Percentiles rank a stretch among this genome's conserved stretches.
These are phyloP conservation scores for Aspergillus ostianus DNA, from an alignment of 495 filamentous ascomycete genomes.

Conservation along the genomic window DNA sequence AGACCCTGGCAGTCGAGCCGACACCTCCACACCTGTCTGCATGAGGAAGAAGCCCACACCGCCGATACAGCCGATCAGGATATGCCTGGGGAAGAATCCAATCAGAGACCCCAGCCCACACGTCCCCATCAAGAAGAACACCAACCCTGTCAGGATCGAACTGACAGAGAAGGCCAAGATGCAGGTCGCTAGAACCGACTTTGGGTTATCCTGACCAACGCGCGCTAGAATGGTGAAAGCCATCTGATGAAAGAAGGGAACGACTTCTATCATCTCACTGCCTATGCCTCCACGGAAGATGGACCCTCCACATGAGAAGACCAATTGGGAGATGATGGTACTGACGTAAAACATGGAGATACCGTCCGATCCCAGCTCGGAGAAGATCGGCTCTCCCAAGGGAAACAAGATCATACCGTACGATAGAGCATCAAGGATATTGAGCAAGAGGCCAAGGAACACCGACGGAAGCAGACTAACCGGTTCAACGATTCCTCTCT, in stretches of 20 bases:
- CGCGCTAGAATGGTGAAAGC: constrained; percentile 77
- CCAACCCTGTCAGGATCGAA: constrained; percentile 83
- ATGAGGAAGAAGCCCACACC: constrained; percentile 97
- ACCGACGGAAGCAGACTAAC: constrained; percentile 76
- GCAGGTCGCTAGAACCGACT: constrained; percentile 86
- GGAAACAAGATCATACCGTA: constrained; percentile 98
- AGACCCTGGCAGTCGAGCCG: constrained; percentile 81
- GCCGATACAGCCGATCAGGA: constrained; percentile 95
- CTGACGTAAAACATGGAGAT: constrained; percentile 99
- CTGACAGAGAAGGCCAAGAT: constrained; percentile 89
- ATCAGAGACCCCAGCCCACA: constrained; percentile 86
- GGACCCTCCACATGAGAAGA: constrained; percentile 83
- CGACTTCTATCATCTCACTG: constrained; percentile 98
- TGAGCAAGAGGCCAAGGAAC: constrained; percentile 81
- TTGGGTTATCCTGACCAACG: constrained; percentile 76
- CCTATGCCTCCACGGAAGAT: constrained; percentile 90
- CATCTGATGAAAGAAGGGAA: constrained; percentile 98
- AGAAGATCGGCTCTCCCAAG: constrained; percentile 78
- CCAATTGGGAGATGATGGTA: constrained; percentile 88
- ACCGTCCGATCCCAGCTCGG: constrained; percentile 79
- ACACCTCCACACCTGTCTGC: constrained; percentile 88
- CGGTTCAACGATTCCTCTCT: constrained; percentile 62
- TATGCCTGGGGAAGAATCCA: constrained; percentile 93
- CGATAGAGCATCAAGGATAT: constrained; percentile 89
- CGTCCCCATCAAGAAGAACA: constrained; percentile 86